Percentiles rank a stretch among this genome's conserved stretches.
Evolutionary conservation across 257 asterid genomes (phyloP).

Genomic region (Scutellaria baicalensis): DNA sequence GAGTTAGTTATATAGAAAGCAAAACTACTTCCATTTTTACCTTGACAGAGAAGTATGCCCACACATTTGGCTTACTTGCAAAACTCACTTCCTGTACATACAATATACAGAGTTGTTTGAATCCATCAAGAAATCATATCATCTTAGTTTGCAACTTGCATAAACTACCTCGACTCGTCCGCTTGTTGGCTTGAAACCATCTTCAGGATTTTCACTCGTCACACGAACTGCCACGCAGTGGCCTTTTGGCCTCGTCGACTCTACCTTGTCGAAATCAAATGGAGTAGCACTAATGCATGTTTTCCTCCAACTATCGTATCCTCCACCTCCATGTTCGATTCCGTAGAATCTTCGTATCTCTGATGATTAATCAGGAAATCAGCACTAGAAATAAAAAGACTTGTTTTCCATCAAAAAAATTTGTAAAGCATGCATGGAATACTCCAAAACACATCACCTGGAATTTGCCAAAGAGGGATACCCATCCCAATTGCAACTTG

Average conservation of each 20-base stretch:
- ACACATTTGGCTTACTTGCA: conserved; percentile 99
- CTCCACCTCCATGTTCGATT: conserved; percentile 87
- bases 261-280: conserved; percentile 89
- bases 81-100: conserved; percentile 83
- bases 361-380: conserved; percentile 24
- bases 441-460: too few relatives aligned
- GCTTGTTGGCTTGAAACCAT: conserved; percentile 98
- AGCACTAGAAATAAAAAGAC: too few relatives aligned
- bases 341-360: conserved; percentile 95
- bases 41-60: conserved; percentile 99
- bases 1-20: background rate
- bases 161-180: conserved; percentile 89
- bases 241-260: conserved; percentile 87
- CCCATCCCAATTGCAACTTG: conserved; percentile 99
- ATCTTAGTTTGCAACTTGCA: background rate
- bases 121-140: conserved; percentile 11
- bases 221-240: conserved; percentile 99
- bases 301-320: conserved; percentile 94
- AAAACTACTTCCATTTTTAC: conserved; percentile 26
- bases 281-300: conserved; percentile 71
- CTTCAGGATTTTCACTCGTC: conserved; percentile 99
- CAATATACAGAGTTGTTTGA: background rate
- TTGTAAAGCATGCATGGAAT: conserved; percentile 22
- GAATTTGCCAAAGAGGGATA: conserved; percentile 97
- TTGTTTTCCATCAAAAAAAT: conserved; percentile 2